Evolutionary conservation across 2,329 filamentous ascomycete species (phyloP).

Genomic region (Calycina herbarum): DNA sequence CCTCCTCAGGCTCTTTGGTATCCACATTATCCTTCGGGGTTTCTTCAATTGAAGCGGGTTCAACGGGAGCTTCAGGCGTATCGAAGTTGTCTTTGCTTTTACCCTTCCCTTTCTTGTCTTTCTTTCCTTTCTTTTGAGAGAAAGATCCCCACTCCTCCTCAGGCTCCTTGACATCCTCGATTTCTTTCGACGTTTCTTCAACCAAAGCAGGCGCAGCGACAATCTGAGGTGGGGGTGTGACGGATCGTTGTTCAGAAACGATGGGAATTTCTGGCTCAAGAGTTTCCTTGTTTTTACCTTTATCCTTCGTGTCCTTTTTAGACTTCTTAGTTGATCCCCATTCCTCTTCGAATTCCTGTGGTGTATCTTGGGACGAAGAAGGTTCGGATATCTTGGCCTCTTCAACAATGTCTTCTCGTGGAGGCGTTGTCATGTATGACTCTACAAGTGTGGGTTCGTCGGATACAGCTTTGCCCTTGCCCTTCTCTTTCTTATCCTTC

Average conservation of each 20-base stretch:
- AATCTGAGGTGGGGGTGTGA: neutral
- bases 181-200: too few species aligned
- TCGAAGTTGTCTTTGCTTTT: neutral
- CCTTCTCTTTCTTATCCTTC: slow-evolving; percentile 20
- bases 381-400: slow-evolving; percentile 6
- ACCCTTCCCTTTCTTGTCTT: slow-evolving; percentile 10
- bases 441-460: slow-evolving; percentile 1
- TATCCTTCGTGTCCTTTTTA: slow-evolving; percentile 37
- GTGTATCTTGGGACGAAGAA: neutral
- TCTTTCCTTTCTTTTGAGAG: slow-evolving; percentile 8
- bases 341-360: neutral
- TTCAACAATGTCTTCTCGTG: slow-evolving; percentile 7
- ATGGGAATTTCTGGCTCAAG: neutral
- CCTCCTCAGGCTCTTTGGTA: neutral
- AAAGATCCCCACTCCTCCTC: neutral
- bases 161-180: neutral
- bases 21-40: neutral
- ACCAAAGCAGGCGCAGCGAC: neutral
- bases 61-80: neutral
- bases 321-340: slow-evolving; percentile 29
- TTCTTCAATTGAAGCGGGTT: neutral
- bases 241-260: neutral
- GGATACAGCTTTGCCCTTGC: slow-evolving; percentile 21
- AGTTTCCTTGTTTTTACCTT: neutral
- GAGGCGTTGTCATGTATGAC: neutral